Evolutionary conservation across 2,329 filamentous ascomycete genomes (phyloP), one percentile per base, ranked within the genome.

Genomic region (Aspergillus sp.): DNA sequence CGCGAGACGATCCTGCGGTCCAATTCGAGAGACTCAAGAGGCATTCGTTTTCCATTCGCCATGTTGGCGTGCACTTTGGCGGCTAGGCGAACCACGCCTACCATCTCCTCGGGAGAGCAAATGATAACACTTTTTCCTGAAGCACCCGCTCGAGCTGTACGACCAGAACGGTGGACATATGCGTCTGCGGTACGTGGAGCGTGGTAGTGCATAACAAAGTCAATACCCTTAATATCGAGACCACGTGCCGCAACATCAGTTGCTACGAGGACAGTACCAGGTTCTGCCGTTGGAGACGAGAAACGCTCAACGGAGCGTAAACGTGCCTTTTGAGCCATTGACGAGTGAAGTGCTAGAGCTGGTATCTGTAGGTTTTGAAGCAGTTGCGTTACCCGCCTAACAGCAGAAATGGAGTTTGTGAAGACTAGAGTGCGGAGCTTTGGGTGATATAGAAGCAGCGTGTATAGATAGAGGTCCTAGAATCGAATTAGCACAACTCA

Each of bases 321-420:
- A 45, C 95, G 91, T 3, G 95, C 93, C 74, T 98, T 98, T 76
- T 99, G 95, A 1, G 87, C 83, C 95, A 99, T 98, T 63, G 92
- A 90, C 0, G 92, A 97, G 75, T 99, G 95, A 0, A 99, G 80
- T 0, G 90, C 87, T 11, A 91, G 80, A 1, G 88, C 89, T 2
- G 88, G 87, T 8, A 97, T 81, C 61, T 88, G 85, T 51, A 99
- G 85, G 64, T 90, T 91, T 66, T 93, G 87, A 2, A 99, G 83
- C 69, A 97, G 85, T 0, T 93, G 91, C 0, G 89, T 87, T 12
- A 99, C 81, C 39, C 95, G 90, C 45, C 92, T 89, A 52, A 96
- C 93, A 3, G 93, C 90, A 52, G 90, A 90, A 73, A 99, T 97
- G 45, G 93, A 96, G 77, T 99, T 99, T 27, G 93, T 92, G 73